A percentile compares a stretch with the other conserved stretches of the same genome.
These are phyloP conservation scores for Solanum gracilifrons DNA, from an alignment of 257 asterid genomes.

Conservation along the genomic window DNA sequence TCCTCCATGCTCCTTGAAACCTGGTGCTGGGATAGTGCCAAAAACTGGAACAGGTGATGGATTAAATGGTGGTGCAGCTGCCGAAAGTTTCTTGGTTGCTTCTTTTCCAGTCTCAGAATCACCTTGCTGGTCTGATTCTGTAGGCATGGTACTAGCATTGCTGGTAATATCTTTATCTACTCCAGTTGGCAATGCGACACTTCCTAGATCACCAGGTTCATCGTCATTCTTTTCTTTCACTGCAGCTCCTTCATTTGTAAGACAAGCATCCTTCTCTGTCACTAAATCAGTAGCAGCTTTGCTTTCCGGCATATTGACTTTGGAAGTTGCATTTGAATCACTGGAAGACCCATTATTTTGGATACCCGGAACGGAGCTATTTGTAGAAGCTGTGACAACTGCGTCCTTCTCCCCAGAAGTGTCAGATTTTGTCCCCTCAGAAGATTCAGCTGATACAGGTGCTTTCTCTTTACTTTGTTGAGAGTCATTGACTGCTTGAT, in stretches of 20 bases:
- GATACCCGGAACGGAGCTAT: slow-evolving; percentile 9
- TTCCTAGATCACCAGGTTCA: slow-evolving; percentile 11
- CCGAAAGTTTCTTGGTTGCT: slow-evolving; percentile 59
- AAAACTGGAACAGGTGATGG: slow-evolving; percentile 50
- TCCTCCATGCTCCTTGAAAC: slow-evolving; percentile 60
- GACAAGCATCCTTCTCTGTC: slow-evolving; percentile 24
- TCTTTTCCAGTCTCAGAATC: slow-evolving; percentile 49
- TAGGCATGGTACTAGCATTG: slow-evolving; percentile 13
- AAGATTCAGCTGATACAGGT: background rate
- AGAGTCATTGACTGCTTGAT: slow-evolving; percentile 6
- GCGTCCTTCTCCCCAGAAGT: slow-evolving; percentile 20
- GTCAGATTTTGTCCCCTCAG: slow-evolving; percentile 5
- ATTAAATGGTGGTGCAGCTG: slow-evolving; percentile 78
- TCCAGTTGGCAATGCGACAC: slow-evolving; percentile 12
- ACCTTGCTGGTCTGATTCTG: slow-evolving; percentile 36
- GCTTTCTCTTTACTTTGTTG: slow-evolving; percentile 12
- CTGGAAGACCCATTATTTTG: slow-evolving; percentile 15
- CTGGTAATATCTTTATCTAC: slow-evolving; percentile 11
- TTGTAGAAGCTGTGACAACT: background rate
- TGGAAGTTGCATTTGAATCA: slow-evolving; percentile 8
- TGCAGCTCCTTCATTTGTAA: slow-evolving; percentile 11
- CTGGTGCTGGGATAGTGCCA: slow-evolving; percentile 46
- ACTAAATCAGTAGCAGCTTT: background rate
- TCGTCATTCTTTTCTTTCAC: slow-evolving; percentile 1
- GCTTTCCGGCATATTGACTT: slow-evolving; percentile 10